A percentile compares a stretch with the other conserved stretches of the same genome.
phyloP scores from a whole-genome alignment of 1,284 basidiomycete species.

The Agroathelia rolfsii region DNA sequence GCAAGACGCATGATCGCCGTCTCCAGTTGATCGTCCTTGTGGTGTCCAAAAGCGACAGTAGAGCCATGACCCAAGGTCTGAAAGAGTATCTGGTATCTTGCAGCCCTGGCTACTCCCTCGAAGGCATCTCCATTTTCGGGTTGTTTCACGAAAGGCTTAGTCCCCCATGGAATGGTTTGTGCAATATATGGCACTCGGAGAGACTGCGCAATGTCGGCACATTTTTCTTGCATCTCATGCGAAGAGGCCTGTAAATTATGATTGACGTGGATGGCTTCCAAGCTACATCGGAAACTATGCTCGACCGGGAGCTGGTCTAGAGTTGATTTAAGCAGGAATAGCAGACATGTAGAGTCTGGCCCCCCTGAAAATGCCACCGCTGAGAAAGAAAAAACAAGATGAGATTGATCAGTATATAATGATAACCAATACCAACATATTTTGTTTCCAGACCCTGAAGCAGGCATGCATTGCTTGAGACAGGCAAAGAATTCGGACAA shows the following conservation, averaged over 20 bases:
- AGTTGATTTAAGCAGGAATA: conserved; percentile 50
- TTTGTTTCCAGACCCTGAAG: too few relatives aligned
- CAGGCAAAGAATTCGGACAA: too few relatives aligned
- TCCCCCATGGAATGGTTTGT: conserved; percentile 46
- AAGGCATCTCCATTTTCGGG: conserved; percentile 26
- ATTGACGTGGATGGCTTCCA: conserved; percentile 28
- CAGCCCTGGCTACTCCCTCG: conserved; percentile 48
- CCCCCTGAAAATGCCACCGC: conserved; percentile 73
- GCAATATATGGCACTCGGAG: conserved; percentile 39
- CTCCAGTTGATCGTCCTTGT: conserved; percentile 73
- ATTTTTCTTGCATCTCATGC: conserved; percentile 39
- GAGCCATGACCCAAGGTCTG: conserved; percentile 34
- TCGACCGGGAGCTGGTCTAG: conserved; percentile 32
- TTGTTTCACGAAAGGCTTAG: conserved; percentile 34
- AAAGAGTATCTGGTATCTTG: conserved; percentile 49
- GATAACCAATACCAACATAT: too few relatives aligned
- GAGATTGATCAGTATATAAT: too few relatives aligned
- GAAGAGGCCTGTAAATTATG: conserved; percentile 56
- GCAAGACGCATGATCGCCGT: conserved; percentile 62
- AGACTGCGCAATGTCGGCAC: conserved; percentile 29
- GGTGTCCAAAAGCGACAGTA: conserved; percentile 58
- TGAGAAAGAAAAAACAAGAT: conserved; percentile 16
- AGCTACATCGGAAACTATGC: conserved; percentile 2
- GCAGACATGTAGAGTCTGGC: conserved; percentile 66
- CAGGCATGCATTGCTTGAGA: conserved; percentile 22